Evolutionary conservation across 2,329 filamentous ascomycete genomes (phyloP).

Genomic region (Samsoniella hepiali): DNA sequence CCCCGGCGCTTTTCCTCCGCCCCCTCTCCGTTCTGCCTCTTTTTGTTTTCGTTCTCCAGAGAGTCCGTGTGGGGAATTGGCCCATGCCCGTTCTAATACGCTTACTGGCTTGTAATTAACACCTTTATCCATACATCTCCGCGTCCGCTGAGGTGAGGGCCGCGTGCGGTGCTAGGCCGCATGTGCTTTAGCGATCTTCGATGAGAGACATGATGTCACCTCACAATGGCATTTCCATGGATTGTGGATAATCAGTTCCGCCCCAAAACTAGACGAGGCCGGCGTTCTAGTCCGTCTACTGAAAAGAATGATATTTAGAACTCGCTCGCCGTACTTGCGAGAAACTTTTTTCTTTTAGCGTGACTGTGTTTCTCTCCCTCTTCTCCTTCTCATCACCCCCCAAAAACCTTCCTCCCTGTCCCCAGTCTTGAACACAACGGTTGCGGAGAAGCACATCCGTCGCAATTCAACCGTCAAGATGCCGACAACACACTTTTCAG

Average conservation of each 20-base stretch:
- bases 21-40: background rate
- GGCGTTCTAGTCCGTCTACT: background rate
- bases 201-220: slow-evolving; percentile 18
- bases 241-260: slow-evolving; percentile 1
- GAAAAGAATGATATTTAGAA: background rate
- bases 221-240: background rate
- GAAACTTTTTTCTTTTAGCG: background rate
- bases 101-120: background rate
- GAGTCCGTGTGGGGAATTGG: background rate
- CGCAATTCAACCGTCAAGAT: slow-evolving; percentile 1
- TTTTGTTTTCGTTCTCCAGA: background rate
- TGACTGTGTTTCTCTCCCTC: background rate
- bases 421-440: background rate
- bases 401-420: too few species aligned
- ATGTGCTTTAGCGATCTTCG: slow-evolving; percentile 11
- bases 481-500: slow-evolving; percentile 31
- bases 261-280: background rate
- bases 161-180: background rate
- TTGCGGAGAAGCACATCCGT: too few species aligned
- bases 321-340: background rate
- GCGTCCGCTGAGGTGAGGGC: slow-evolving; percentile 1
- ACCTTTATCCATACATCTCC: background rate
- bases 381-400: background rate
- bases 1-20: background rate
- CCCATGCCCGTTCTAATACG: background rate